Base-by-base conservation (phyloP, 441 rosid species). In the California macrophylla region DNA sequence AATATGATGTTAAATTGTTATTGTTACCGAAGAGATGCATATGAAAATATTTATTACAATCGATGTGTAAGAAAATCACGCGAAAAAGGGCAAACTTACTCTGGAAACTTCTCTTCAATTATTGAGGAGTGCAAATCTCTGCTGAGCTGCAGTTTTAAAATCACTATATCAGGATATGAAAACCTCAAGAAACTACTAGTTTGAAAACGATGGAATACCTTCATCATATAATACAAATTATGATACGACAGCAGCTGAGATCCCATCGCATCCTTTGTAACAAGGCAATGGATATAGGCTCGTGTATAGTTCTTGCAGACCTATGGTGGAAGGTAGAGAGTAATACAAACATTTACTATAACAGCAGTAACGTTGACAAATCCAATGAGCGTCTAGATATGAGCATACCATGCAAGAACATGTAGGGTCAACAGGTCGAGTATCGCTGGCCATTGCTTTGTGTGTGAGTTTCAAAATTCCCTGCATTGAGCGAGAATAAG, bases 261-360 rank as follows among this genome's bases (percentile, higher is more conserved):
- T 62, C 96, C 93, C 93, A 85, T 88, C 2, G 91, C 85, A 72
- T 89, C 91, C 76, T 88, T 89, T 4, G 93, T 80, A 16, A 88
- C 96, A 66, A 89, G 84, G 74, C 82, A 82, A 81, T 86, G 96
- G 28, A 89, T 79, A 72, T 88, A 88, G 54, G 91, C 93, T 79
- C 96, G 80, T 2, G 90, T 76, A 72, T 86, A 86, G 29, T 76
- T 89, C 80, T 83, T 88, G 83, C 96, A 89, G 16, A 89, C 93
- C 93, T 88, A 68, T 52, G 77, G 36, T 64, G 67, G 32, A 42
- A 67, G 50, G 68, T 52, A 78, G 13, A 34, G 23, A 42, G 42
- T 21, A 63, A 63, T 6, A 50, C 20, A 64, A 20, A 1, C 60
- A 69, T 20, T 45, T 21, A 60, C 29, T 6, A 54, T 12, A 45